Conservation (phyloP, 2,329 filamentous ascomycete species). For the Aspergillus sp. region DNA sequence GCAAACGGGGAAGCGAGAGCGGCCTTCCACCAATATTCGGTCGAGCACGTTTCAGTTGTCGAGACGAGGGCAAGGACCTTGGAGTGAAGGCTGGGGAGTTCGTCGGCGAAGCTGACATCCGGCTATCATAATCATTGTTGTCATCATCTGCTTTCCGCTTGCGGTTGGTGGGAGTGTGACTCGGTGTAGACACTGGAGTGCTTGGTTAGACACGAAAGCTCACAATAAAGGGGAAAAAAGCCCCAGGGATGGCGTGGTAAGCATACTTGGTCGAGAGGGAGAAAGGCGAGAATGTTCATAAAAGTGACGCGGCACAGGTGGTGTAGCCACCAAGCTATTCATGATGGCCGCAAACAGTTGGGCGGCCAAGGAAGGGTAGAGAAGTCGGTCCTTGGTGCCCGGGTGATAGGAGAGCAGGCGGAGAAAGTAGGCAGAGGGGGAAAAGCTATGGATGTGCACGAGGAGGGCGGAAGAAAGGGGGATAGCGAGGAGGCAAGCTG, state of each 20-base stretch:
- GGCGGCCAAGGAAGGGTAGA: slow-evolving; percentile 26
- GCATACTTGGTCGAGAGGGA: slow-evolving; percentile 59
- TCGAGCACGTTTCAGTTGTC: slow-evolving; percentile 66
- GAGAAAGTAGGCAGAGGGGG: slow-evolving; percentile 7
- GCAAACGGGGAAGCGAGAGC: slow-evolving; percentile 70
- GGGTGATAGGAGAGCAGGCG: slow-evolving; percentile 5
- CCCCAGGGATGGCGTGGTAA: slow-evolving; percentile 10
- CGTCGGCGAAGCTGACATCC: slow-evolving; percentile 87
- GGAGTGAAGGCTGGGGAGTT: slow-evolving; percentile 74
- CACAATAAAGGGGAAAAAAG: background rate
- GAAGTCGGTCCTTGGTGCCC: slow-evolving; percentile 20
- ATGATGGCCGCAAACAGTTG: slow-evolving; percentile 47
- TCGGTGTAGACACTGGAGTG: slow-evolving; percentile 38
- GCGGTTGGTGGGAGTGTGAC: slow-evolving; percentile 47
- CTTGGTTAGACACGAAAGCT: slow-evolving; percentile 18
- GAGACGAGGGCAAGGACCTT: slow-evolving; percentile 65
- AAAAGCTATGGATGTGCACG: slow-evolving; percentile 10
- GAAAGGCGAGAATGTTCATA: slow-evolving; percentile 61
- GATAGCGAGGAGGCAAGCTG: slow-evolving; percentile 8
- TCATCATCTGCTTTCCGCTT: slow-evolving; percentile 90
- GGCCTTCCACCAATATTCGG: slow-evolving; percentile 69
- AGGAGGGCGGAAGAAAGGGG: slow-evolving; percentile 13
- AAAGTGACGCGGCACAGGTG: slow-evolving; percentile 63
- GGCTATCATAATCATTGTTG: slow-evolving; percentile 64
- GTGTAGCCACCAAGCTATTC: slow-evolving; percentile 61